Base-by-base conservation (phyloP, 2,329 filamentous ascomycete species). In the Pseudocercospora macadamiae region DNA sequence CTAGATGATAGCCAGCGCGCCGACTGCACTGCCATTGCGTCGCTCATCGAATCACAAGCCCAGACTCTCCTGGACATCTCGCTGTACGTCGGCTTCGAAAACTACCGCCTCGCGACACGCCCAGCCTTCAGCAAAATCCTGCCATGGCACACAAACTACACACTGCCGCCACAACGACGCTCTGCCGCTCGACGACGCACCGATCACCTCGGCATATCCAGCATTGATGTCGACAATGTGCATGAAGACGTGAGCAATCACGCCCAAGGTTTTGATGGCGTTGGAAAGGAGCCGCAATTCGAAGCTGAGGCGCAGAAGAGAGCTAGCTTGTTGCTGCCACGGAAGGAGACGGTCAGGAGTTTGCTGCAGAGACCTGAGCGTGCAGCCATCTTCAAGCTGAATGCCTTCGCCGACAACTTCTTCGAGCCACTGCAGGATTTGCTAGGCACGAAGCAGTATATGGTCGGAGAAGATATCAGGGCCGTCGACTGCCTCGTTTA, bases 141-240 rank as follows among this genome's bases (percentile, higher is more conserved):
- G 36, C 85, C 89, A 37, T 96, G 95, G 81, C 92, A 95, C 16
- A 82, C 92, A 62, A 93, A 93, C 68, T 99, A 95, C 85, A 89
- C 89, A 39, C 81, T 96, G 4, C 93, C 93, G 2, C 87, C 89
- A 0, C 80, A 85, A 56, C 80, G 91, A 54, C 89, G 92, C 51
- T 80, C 86, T 9, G 81, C 85, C 34, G 92, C 93, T 26, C 84
- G 89, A 69, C 76, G 80, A 62, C 83, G 88, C 64, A 93, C 90
- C 8, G 71, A 75, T 25, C 77, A 81, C 61, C 72, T 82, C 39
- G 77, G 78, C n/a, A 68, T 81, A 37, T 76, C 75, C 14, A 76
- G 74, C 62, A 69, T 81, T 36, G 79, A 81, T 59, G 73, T 80
- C 25, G 75, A 78, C 55, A 73, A 71, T 28, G 71, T 76, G 30